Evolutionary conservation across 306 rosid genomes (phyloP), one percentile per base, ranked within the genome.

Genomic region (Malus orientalis): DNA sequence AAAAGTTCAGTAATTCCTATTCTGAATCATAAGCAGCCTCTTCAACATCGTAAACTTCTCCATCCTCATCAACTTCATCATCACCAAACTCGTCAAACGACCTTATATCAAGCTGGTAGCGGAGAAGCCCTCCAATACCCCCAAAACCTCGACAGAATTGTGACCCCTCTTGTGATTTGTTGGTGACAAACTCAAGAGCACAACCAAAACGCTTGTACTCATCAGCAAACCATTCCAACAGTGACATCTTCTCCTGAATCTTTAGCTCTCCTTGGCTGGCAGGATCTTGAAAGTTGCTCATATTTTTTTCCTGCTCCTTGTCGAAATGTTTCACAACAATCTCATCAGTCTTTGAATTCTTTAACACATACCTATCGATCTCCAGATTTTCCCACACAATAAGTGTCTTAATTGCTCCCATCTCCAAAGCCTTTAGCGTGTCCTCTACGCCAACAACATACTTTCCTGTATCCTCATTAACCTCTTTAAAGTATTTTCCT

Each of bases 101-200:
- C 75, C 90, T 78, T 59, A 86, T 82, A 51, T 88, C 89, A 3
- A 87, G 87, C 79, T 87, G 91, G 84, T 87, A 85, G 57, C 84
- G 88, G 51, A 87, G 88, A 64, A 85, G 85, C 7, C 91, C 88
- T 6, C 88, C 88, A 60, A 87, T 87, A 1, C 91, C 91, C 51
- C 91, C 91, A 66, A 87, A 87, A 16, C 91, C 88, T 57, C 88
- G 60, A 70, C 91, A 85, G 72, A 87, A 87, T 47, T 82, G 87
- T 4, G 88, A 87, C 58, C 91, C 88, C 71, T 87, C 91, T 76
- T 85, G 88, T 27, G 91, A 88, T 69, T 85, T 88, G 81, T 88
- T 88, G 83, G 91, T 85, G 30, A 88, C 87, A 58, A 88, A 88
- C 76, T 88, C 91, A 36, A 88, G 81, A 0, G 87, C 45, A 70